phyloP scores from a whole-genome alignment of 2,329 filamentous ascomycete species.

The Stylonectria norvegica region DNA sequence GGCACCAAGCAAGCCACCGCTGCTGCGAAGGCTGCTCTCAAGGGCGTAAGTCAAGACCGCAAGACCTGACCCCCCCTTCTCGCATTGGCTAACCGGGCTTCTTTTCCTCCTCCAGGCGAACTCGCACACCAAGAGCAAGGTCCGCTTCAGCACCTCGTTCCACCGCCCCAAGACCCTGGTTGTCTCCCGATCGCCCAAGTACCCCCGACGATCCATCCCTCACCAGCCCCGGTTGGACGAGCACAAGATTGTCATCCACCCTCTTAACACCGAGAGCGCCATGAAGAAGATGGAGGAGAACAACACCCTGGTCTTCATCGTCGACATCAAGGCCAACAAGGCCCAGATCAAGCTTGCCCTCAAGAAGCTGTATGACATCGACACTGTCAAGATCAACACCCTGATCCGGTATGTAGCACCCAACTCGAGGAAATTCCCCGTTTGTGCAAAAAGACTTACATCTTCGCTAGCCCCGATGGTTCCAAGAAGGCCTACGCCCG shows the following conservation, averaged over 20 bases:
- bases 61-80: not conserved
- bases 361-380: conserved; percentile 99
- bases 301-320: conserved; percentile 98
- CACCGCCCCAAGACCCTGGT: conserved; percentile 95
- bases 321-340: conserved; percentile 98
- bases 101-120: conserved; percentile 42
- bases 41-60: conserved; percentile 73
- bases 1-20: conserved; percentile 82
- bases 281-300: conserved; percentile 99
- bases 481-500: conserved; percentile 98
- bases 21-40: conserved; percentile 93
- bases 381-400: conserved; percentile 98
- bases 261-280: conserved; percentile 98
- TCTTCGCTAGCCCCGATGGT: conserved; percentile 73
- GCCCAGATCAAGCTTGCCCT: conserved; percentile 96
- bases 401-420: conserved; percentile 73
- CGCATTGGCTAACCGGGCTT: conserved; percentile 4
- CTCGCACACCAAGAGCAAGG: conserved; percentile 84
- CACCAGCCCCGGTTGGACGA: conserved; percentile 89
- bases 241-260: conserved; percentile 97
- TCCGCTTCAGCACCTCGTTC: conserved; percentile 90
- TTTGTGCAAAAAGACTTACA: conserved; percentile 13
- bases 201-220: conserved; percentile 92
- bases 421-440: not conserved
- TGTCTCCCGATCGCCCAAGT: conserved; percentile 88